phyloP scores from a whole-genome alignment of 768 basidiomycete species.

The Austroboletus festivus region DNA sequence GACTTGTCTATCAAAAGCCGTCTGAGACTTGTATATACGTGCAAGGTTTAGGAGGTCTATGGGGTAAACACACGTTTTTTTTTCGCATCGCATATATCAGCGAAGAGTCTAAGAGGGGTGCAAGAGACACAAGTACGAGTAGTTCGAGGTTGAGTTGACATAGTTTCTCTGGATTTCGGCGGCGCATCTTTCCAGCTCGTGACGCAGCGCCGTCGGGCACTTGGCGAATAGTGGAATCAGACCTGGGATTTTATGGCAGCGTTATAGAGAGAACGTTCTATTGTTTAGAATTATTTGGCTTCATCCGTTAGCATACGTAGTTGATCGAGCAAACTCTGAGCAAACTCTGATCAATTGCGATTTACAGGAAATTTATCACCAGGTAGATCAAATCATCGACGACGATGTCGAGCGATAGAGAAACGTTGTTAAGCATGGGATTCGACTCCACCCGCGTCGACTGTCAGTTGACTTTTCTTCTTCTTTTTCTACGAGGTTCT shows the following conservation, averaged over 20 bases:
- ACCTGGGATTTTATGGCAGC: too few species aligned
- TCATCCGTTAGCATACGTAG: too few species aligned
- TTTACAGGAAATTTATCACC: too few species aligned
- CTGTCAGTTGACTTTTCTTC: constrained; percentile 50
- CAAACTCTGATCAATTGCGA: too few species aligned
- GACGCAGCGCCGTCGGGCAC: too few species aligned
- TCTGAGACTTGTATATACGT: not conserved
- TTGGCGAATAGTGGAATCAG: too few species aligned
- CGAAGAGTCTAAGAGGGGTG: not conserved
- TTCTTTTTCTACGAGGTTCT: not conserved
- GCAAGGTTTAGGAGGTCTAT: not conserved
- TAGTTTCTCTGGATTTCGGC: too few species aligned
- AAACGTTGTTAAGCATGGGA: constrained; percentile 79
- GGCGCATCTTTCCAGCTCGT: too few species aligned
- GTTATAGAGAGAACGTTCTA: too few species aligned
- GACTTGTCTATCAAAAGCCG: not conserved
- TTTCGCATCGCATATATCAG: not conserved
- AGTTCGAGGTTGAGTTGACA: not conserved
- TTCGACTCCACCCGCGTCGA: constrained; percentile 83
- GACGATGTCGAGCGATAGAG: constrained; percentile 60
- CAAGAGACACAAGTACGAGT: not conserved
- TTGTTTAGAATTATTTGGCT: too few species aligned
- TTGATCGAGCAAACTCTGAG: too few species aligned
- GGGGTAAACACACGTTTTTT: constrained; percentile 32
- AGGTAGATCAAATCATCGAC: too few species aligned